phyloP scores from a whole-genome alignment of 106 monocot genomes.

The Acorus calamus region DNA sequence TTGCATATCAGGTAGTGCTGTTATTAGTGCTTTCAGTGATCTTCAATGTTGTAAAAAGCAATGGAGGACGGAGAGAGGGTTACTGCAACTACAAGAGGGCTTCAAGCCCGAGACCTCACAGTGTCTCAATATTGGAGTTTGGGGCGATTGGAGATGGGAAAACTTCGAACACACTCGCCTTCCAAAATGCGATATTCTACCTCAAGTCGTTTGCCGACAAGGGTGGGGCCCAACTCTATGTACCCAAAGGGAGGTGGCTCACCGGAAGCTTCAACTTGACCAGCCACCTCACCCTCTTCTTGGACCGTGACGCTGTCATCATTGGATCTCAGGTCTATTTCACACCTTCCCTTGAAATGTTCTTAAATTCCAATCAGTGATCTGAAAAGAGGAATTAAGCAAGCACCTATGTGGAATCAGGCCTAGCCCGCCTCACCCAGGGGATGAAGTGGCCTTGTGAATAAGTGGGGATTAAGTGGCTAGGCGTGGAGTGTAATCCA shows the following conservation, averaged over 20 bases:
- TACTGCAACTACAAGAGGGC: slow-evolving; percentile 13
- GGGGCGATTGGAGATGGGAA: slow-evolving; percentile 85
- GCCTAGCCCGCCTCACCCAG: no score
- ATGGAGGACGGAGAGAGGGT: slow-evolving; percentile 4
- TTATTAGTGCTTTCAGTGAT: slow-evolving; percentile 8
- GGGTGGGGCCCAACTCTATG: slow-evolving; percentile 88
- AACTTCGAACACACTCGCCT: slow-evolving; percentile 68
- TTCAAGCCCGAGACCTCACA: slow-evolving; percentile 51
- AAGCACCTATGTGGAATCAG: no score
- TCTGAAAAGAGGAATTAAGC: no score
- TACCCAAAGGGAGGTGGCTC: slow-evolving; percentile 76
- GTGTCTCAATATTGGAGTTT: slow-evolving; percentile 76
- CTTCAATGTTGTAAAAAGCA: slow-evolving; percentile 1
- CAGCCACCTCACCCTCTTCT: slow-evolving; percentile 82
- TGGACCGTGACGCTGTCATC: slow-evolving; percentile 66
- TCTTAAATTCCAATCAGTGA: no score
- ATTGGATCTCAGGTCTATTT: slow-evolving; percentile 50
- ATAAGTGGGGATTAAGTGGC: no score
- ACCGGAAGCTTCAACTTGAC: slow-evolving; percentile 82
- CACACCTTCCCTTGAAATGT: no score
- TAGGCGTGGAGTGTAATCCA: no score
- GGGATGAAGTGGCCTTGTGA: no score
- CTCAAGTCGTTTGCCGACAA: slow-evolving; percentile 75
- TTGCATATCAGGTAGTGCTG: slow-evolving; percentile 5
- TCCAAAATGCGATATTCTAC: slow-evolving; percentile 92